Conservation (phyloP, 495 filamentous ascomycete species). For the Talaromyces borbonicus region DNA sequence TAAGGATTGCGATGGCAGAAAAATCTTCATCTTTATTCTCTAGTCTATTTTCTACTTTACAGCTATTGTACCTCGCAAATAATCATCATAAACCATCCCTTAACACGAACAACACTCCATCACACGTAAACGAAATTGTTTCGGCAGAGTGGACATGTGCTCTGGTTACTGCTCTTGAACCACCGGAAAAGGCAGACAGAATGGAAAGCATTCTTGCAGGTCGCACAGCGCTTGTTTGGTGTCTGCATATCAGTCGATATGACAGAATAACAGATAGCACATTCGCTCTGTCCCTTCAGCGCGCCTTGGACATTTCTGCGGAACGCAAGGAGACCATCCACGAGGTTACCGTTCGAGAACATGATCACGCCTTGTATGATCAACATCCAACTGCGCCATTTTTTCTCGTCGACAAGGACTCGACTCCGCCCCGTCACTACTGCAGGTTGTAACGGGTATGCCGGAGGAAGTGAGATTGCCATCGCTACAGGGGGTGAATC, state of each 20-base stretch:
- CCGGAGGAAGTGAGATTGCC: constrained; percentile 62
- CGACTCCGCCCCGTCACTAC: constrained; percentile 68
- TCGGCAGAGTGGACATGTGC: constrained; percentile 80
- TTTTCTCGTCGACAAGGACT: constrained; percentile 77
- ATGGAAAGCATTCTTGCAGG: constrained; percentile 94
- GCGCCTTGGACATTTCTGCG: constrained; percentile 73
- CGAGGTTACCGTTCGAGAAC: constrained; percentile 75
- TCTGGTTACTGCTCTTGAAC: constrained; percentile 88
- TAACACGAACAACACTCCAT: constrained; percentile 10
- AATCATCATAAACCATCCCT: no score
- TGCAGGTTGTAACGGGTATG: constrained; percentile 72
- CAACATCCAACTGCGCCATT: constrained; percentile 78
- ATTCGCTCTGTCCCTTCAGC: constrained; percentile 88
- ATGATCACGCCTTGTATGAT: constrained; percentile 88
- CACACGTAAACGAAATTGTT: constrained; percentile 66
- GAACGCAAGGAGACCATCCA: constrained; percentile 77
- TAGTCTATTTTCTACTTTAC: no score
- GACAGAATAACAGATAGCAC: constrained; percentile 94
- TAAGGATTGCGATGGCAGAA: no score
- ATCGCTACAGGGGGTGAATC: constrained; percentile 70
- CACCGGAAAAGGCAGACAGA: constrained; percentile 82
- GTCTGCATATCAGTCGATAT: constrained; percentile 77
- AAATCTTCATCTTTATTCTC: no score
- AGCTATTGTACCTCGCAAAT: no score
- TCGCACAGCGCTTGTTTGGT: constrained; percentile 82